These are phyloP conservation scores for Termitomyces sp. DNA, from an alignment of 768 basidiomycete genomes.

Conservation along the genomic window DNA sequence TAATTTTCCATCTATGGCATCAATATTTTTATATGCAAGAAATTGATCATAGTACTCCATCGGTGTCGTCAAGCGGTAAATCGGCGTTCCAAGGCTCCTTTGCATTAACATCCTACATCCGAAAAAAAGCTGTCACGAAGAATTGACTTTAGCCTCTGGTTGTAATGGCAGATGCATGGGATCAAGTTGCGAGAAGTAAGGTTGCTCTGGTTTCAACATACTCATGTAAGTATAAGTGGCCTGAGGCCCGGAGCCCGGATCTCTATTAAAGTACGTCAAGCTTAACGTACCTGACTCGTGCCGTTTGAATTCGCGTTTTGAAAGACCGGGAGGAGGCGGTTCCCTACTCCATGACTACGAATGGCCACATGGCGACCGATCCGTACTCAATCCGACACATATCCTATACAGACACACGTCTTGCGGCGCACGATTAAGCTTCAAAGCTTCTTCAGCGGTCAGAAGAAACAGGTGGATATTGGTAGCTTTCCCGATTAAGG, in stretches of 20 bases:
- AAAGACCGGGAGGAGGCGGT: not conserved
- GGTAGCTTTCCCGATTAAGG: constrained; percentile 9
- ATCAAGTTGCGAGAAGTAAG: not conserved
- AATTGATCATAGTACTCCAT: not conserved
- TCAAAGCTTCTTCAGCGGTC: not conserved
- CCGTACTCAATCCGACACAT: not conserved
- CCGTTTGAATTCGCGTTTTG: not conserved
- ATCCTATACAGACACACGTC: constrained; percentile 1
- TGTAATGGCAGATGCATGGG: not conserved
- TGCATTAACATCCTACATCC: not conserved
- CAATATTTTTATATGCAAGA: not conserved
- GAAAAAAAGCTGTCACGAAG: not conserved
- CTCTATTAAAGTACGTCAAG: not conserved
- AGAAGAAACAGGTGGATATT: not conserved
- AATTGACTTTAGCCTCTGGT: not conserved
- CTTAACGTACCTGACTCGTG: not conserved
- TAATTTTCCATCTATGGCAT: not conserved
- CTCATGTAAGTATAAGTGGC: not conserved
- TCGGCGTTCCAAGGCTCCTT: no score
- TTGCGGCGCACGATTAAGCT: constrained; percentile 2
- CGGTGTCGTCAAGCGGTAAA: not conserved
- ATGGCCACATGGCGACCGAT: not conserved
- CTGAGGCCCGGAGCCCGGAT: not conserved
- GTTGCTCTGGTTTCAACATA: not conserved
- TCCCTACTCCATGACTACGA: not conserved